Percentiles rank a stretch among this genome's conserved stretches.
phyloP scores from a whole-genome alignment of 2,329 filamentous ascomycete species.

The Paradendryphiella salina region DNA sequence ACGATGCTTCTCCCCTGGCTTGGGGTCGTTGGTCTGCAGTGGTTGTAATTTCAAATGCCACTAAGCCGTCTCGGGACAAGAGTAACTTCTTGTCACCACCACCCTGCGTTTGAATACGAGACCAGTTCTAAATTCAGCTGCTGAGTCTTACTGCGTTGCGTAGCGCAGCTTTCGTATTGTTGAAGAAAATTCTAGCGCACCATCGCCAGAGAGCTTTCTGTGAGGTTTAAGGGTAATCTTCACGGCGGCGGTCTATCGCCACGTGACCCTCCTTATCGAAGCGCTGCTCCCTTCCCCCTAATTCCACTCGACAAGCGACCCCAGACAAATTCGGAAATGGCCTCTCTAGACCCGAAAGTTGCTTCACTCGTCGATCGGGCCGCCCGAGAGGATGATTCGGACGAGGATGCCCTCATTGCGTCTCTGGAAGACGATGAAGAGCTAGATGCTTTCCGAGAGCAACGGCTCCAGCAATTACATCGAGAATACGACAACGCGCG shows the following conservation, averaged over 20 bases:
- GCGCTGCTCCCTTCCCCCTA: slow-evolving; percentile 14
- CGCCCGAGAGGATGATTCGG: slow-evolving; percentile 51
- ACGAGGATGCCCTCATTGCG: slow-evolving; percentile 64
- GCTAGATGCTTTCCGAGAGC: slow-evolving; percentile 59
- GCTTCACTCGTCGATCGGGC: slow-evolving; percentile 54
- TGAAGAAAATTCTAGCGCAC: background rate
- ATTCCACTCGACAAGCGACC: slow-evolving; percentile 24
- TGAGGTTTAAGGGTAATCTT: background rate
- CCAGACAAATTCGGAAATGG: slow-evolving; percentile 41
- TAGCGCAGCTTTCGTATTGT: background rate
- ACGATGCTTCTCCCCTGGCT: slow-evolving; percentile 33
- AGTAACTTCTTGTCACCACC: slow-evolving; percentile 25
- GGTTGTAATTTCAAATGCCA: slow-evolving; percentile 34
- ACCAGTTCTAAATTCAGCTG: slow-evolving; percentile 10
- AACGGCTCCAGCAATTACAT: slow-evolving; percentile 61
- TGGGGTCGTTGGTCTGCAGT: slow-evolving; percentile 18
- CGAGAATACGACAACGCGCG: slow-evolving; percentile 59
- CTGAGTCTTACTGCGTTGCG: background rate
- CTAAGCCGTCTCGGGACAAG: slow-evolving; percentile 30
- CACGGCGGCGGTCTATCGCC: slow-evolving; percentile 9
- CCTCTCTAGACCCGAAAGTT: slow-evolving; percentile 56
- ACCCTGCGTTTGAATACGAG: slow-evolving; percentile 9
- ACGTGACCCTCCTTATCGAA: slow-evolving; percentile 24
- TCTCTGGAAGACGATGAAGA: slow-evolving; percentile 60
- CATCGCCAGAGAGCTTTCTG: background rate